Evolutionary conservation across 2,329 filamentous ascomycete genomes (phyloP), one percentile per base, ranked within the genome.

Genomic region (Microcera coccophila): DNA sequence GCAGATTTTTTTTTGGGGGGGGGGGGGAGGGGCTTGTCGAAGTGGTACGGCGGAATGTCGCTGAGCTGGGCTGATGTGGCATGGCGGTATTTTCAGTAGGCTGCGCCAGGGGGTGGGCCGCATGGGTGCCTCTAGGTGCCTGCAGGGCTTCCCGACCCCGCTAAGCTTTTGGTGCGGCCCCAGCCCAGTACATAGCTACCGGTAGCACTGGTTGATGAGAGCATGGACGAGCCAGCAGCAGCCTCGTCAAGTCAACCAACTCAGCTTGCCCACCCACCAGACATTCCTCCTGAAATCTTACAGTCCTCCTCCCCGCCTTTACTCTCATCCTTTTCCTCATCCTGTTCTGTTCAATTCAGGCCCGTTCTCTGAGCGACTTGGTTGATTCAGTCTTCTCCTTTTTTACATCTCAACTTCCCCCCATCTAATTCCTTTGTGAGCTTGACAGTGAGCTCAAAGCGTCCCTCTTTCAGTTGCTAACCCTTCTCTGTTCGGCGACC

Each of bases 261-360:
- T 48, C 50, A 53, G 52, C 50, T 54, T 53, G 55, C 55, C 53
- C 47, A 28, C 52, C 55, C 51, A 43, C 45, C 44, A 35, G 37
- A 48, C 44, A 41, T 47, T 53, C 54, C 54, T 59, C 54, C 54
- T 60, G 57, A 59, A 59, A 61, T 60, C 58, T 56, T 47, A 48
- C 44, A 47, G 45, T 46, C 43, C 42, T 44, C 45, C 47, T 45
- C 24, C 47, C 35, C 37, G 38, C 41, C 36, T 44, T 43, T 36
- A 18, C 38, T 39, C 43, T 44, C 47, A 44, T 36, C 39, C 42
- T 45, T 45, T 47, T 50, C 56, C 46, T 47, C 44, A 36, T 39
- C 41, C 44, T 44, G 39, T 50, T 40, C 53, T 48, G 41, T 52
- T 59, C 55, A 54, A 51, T 46, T 59, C 52, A 47, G 45, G 49